Evolutionary conservation across 805 yeast genomes (phyloP).

Genomic region (Lipomyces mesembrius): DNA sequence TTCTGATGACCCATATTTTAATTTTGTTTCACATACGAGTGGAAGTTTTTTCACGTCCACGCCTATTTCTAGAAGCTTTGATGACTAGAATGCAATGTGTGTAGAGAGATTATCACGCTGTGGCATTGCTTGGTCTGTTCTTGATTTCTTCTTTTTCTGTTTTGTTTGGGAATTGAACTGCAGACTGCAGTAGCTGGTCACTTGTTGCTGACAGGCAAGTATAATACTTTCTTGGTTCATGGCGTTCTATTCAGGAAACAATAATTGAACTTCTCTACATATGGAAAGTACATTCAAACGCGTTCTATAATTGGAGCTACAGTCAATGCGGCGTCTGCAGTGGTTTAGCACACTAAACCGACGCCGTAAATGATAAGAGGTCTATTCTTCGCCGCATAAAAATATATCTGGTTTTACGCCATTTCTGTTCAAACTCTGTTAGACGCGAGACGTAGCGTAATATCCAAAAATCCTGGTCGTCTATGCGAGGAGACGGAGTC

Average conservation of each 20-base stretch:
- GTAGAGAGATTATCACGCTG: not conserved
- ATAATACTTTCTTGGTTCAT: too few relatives aligned
- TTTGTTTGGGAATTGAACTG: not conserved
- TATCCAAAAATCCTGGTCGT: not conserved
- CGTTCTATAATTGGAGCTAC: too few relatives aligned
- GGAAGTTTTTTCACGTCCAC: slow-evolving; percentile 6
- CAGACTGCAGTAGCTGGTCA: not conserved
- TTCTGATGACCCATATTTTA: not conserved
- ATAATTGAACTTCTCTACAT: too few relatives aligned
- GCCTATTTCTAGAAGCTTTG: not conserved
- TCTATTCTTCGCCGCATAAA: too few relatives aligned
- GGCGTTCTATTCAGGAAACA: not conserved
- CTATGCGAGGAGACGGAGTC: not conserved
- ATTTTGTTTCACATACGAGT: not conserved
- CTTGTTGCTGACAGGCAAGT: not conserved
- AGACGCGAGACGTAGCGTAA: not conserved
- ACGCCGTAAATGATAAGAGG: too few relatives aligned
- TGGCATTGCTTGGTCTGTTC: not conserved
- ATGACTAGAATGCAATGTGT: not conserved
- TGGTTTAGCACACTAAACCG: too few relatives aligned
- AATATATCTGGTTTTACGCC: too few relatives aligned
- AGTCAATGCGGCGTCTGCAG: not conserved
- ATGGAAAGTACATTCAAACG: too few relatives aligned
- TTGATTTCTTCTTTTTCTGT: not conserved
- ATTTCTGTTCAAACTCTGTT: not conserved